Evolutionary conservation across 1,284 basidiomycete species (phyloP), one percentile per base, ranked within the genome.

Genomic region (Pholiota adiposa): DNA sequence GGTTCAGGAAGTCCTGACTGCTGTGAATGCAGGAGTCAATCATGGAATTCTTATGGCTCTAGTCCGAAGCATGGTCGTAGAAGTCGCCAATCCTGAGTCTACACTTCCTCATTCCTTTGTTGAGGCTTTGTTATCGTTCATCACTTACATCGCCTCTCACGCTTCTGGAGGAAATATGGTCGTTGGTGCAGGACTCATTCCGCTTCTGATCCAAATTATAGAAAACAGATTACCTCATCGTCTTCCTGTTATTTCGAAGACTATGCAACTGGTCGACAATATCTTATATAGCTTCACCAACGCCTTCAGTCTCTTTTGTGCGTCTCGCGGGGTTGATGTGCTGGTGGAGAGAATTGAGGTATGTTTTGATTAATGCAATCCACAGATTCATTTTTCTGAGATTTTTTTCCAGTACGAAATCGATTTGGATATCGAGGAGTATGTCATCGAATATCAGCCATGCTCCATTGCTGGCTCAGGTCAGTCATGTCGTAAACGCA

Each of bases 151-250:
- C 64, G 89, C 94, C 12, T 90, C 91, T 18, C 90, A 94, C 67
- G 83, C 91, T 2, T 84, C 88, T 1, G 94, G 94, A 31, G 94
- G 93, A 33, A 94, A 92, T 69, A 93, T 97, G 90, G 88, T 98
- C 44, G 92, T 98, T 59, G 93, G 94, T n/a, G 96, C 97, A n/a
- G 97, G 97, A 2, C 79, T 98, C 48, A 85, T 99, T 29, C 94
- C 94, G 0, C 79, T 97, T 7, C 82, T 99, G 14, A 89, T 97
- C 54, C 93, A 97, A 68, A 80, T 97, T 54, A 88, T 96, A 68
- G 90, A 94, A 74, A 92, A 90, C 72, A 84, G 82, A 63, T 78
- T 87, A 48, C 81, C 87, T 0, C 82, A 84, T 59, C 82, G 91
- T 40, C 78, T 94, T 53, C 80, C 86, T 38, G 83, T 93, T 51